phyloP scores from a whole-genome alignment of 768 basidiomycete species.

The Trametes villosa region DNA sequence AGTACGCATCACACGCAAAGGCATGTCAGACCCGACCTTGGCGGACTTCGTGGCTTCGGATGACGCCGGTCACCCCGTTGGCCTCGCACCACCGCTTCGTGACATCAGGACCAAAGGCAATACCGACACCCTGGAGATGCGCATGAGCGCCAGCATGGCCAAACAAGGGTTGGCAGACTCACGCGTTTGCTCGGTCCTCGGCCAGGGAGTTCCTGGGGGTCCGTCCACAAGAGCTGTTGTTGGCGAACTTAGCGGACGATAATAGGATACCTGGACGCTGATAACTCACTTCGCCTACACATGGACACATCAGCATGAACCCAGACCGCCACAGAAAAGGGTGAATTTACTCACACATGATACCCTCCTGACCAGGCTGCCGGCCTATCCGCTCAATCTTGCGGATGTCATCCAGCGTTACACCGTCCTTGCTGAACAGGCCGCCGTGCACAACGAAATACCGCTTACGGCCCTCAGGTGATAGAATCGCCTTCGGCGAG shows the following conservation, averaged over 20 bases:
- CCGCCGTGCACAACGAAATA: slow-evolving; percentile 98
- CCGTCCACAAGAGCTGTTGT: slow-evolving; percentile 87
- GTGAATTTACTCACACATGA: slow-evolving; percentile 79
- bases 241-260: slow-evolving; percentile 13
- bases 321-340: not conserved
- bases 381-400: slow-evolving; percentile 85
- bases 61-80: slow-evolving; percentile 85
- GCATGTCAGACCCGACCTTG: slow-evolving; percentile 56
- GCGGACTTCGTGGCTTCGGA: slow-evolving; percentile 96
- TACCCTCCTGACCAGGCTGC: slow-evolving; percentile 92
- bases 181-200: slow-evolving; percentile 97
- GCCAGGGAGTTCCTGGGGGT: slow-evolving; percentile 87
- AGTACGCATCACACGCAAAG: not conserved
- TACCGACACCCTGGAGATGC: slow-evolving; percentile 81
- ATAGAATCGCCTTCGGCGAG: slow-evolving; percentile 64
- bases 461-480: slow-evolving; percentile 79
- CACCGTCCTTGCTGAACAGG: slow-evolving; percentile 91
- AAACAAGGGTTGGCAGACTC: no score
- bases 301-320: not conserved
- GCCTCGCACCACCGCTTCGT: slow-evolving; percentile 87
- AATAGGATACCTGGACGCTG: not conserved
- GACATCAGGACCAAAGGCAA: slow-evolving; percentile 94
- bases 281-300: slow-evolving; percentile 62
- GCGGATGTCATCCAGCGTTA: slow-evolving; percentile 92
- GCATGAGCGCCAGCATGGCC: not conserved